Percentiles rank a stretch among this genome's conserved stretches.
phyloP scores from a whole-genome alignment of 805 yeast genomes.

The Saccharomyces cerevisiae region DNA sequence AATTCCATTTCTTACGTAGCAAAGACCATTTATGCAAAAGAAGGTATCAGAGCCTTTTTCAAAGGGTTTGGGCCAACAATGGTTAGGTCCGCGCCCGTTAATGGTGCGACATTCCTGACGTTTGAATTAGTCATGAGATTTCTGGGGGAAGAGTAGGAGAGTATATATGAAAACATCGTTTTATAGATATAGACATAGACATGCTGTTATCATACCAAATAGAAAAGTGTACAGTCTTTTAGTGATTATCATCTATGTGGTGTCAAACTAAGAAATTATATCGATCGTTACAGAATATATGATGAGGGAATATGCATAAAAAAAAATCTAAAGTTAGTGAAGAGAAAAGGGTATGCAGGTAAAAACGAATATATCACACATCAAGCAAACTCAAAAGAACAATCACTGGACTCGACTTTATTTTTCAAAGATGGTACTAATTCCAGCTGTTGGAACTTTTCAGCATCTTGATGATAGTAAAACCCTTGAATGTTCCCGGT shows the following conservation, averaged over 20 bases:
- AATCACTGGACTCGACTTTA: slow-evolving; percentile 9
- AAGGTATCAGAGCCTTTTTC: slow-evolving; percentile 72
- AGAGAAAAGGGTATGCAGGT: background rate
- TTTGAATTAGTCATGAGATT: slow-evolving; percentile 82
- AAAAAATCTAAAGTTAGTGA: background rate
- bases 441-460: slow-evolving; percentile 66
- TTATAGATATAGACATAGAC: background rate
- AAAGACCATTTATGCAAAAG: slow-evolving; percentile 41
- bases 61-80: slow-evolving; percentile 90
- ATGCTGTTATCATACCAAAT: background rate
- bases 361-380: background rate
- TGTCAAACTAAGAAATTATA: too few relatives aligned
- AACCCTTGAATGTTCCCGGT: slow-evolving; percentile 73
- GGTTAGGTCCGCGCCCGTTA: slow-evolving; percentile 95
- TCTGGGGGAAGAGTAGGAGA: slow-evolving; percentile 33
- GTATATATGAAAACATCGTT: background rate
- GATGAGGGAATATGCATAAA: background rate
- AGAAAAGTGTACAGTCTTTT: background rate
- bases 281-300: background rate
- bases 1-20: slow-evolving; percentile 53
- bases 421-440: slow-evolving; percentile 30
- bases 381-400: slow-evolving; percentile 20
- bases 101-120: slow-evolving; percentile 92
- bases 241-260: background rate
- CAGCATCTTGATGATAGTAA: slow-evolving; percentile 75